A percentile compares a stretch with the other conserved stretches of the same genome.
Conservation (phyloP, 805 yeast species). For the Candida ponderosae region DNA sequence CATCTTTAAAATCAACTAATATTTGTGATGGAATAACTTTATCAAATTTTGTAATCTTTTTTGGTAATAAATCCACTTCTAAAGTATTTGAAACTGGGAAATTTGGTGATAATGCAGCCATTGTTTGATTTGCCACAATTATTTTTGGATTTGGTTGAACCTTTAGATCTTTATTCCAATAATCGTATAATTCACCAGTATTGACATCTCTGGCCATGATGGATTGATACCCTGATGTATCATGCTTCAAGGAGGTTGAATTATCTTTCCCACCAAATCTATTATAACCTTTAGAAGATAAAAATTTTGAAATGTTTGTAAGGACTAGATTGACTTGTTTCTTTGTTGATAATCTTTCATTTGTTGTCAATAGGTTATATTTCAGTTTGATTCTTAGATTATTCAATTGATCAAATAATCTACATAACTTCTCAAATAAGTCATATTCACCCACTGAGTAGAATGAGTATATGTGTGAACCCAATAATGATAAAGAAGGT, state of each 20-base stretch:
- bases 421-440: conserved; percentile 48
- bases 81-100: conserved; percentile 45
- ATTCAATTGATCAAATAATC: conserved; percentile 48
- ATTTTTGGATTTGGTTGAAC: conserved; percentile 41
- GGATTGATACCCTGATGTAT: conserved; percentile 60
- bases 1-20: conserved; percentile 69
- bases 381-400: conserved; percentile 47
- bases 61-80: conserved; percentile 33
- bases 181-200: conserved; percentile 49
- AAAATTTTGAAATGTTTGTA: conserved; percentile 52
- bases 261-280: conserved; percentile 19
- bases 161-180: conserved; percentile 14
- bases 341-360: conserved; percentile 40
- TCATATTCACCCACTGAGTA: conserved; percentile 65
- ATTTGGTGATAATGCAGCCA: conserved; percentile 64
- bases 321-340: conserved; percentile 45
- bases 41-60: conserved; percentile 36
- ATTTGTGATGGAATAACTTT: conserved; percentile 49
- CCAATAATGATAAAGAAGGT: conserved; percentile 47
- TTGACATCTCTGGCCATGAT: conserved; percentile 55
- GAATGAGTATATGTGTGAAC: conserved; percentile 59
- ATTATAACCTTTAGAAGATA: conserved; percentile 37
- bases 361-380: conserved; percentile 42
- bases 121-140: conserved; percentile 60
- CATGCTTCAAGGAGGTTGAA: conserved; percentile 25